Evolutionary conservation across 1,284 basidiomycete genomes (phyloP), one percentile per base, ranked within the genome.

Genomic region (Earliella scabrosa): DNA sequence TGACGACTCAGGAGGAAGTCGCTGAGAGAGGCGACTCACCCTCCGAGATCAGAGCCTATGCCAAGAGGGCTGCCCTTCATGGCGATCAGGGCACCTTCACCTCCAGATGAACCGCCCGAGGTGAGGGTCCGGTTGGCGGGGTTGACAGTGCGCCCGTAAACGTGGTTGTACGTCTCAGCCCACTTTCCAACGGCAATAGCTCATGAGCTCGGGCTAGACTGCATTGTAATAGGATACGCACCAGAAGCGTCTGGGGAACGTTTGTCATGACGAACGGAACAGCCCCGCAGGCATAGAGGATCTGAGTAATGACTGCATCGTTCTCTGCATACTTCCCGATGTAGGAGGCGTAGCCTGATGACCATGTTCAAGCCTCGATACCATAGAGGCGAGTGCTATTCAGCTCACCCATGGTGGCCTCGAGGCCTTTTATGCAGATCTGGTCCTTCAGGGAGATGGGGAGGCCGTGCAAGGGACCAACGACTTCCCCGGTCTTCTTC

Each of bases 261-360:
- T 94, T 95, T 16, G 87, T 90, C 68, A 89, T 89, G 66, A 78
- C 80, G 59, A 87, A 81, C 4, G 80, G 75, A n/a, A 86, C 76
- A 0, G 78, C 85, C 2, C 85, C 85, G 5, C 55, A 59, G 16
- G 56, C 60, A 29, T 61, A 56, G n/a, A 66, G 46, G 2, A 65
- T 45, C 32, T 62, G 52, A 10, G 55, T 60, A 14, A 66, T 54
- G 36, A 58, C 63, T 0, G 61, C 61, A 31, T 66, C 63, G n/a
- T 55, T 45, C 9, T 62, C 55, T 2, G 63, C 52, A 36, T 58
- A 62, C 35, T 59, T 59, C 16, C 65, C 65, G 14, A 65, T 49
- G 60, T 32, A 71, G 43, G 51, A 66, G 56, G 71, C 50, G 67
- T 75, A 66, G 32, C 56, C 67, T 68, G 23, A 44, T 64, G 60